Conservation (phyloP, 371 early-diverging fungal genomes). For the Apophysomyces elegans region DNA sequence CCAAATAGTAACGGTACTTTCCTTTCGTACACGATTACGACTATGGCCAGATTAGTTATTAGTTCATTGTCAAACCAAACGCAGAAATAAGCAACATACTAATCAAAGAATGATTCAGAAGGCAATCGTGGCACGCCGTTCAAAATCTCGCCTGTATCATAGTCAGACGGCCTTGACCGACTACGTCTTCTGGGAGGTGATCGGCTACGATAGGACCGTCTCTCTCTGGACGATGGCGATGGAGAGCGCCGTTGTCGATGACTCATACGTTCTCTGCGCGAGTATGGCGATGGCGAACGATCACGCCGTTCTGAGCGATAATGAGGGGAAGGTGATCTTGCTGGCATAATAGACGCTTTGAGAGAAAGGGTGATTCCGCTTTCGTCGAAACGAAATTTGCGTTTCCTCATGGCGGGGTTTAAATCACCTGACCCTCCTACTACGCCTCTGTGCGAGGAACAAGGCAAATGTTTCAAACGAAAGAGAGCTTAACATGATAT, state of each 20-base stretch:
- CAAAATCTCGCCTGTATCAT: conserved; percentile 18
- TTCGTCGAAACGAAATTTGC: too few species aligned
- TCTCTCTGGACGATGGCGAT: conserved; percentile 4
- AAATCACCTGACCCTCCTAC: too few species aligned
- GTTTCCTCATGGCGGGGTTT: too few species aligned
- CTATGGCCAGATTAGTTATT: conserved; percentile 23
- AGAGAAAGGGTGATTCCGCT: too few species aligned
- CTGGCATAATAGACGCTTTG: neutral
- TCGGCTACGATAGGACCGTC: conserved; percentile 1
- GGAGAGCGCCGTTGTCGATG: conserved; percentile 13
- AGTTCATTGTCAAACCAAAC: neutral
- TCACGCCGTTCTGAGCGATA: neutral
- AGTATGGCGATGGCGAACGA: conserved; percentile 9
- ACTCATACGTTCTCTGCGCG: conserved; percentile 10
- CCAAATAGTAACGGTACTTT: conserved; percentile 66
- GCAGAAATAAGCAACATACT: conserved; percentile 18
- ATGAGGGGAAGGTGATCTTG: conserved; percentile 19
- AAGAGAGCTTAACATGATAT: too few species aligned
- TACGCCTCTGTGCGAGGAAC: too few species aligned
- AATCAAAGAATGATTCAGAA: conserved; percentile 28
- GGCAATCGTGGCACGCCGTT: conserved; percentile 23
- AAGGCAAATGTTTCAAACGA: too few species aligned
- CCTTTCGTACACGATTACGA: conserved; percentile 54
- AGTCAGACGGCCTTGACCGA: conserved; percentile 16
- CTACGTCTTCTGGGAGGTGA: conserved; percentile 4